Conservation (phyloP, 2,329 filamentous ascomycete genomes). For the Fusarium circinatum region DNA sequence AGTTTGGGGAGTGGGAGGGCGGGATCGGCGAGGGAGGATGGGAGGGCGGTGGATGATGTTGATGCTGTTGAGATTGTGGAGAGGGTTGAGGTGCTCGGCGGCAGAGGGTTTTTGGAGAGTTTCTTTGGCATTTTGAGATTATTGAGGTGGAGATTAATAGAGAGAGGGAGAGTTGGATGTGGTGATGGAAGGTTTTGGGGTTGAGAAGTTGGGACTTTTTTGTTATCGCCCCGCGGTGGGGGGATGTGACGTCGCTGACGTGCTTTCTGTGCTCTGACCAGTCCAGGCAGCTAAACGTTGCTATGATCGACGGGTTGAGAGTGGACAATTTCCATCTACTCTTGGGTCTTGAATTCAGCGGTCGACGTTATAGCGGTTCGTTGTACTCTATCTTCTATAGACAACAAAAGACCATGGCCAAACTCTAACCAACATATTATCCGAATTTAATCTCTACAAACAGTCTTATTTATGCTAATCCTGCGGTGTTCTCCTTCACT, state of each 20-base stretch:
- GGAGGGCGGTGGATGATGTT: slow-evolving; percentile 49
- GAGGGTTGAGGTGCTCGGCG: slow-evolving; percentile 34
- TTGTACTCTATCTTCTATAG: neutral
- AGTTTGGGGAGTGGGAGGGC: slow-evolving; percentile 78
- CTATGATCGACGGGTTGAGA: neutral
- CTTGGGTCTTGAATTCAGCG: neutral
- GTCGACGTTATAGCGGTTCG: neutral
- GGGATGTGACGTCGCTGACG: slow-evolving; percentile 10
- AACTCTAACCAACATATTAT: neutral
- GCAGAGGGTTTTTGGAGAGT: slow-evolving; percentile 44
- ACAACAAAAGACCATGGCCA: neutral
- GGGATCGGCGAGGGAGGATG: slow-evolving; percentile 60
- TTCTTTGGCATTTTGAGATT: slow-evolving; percentile 46
- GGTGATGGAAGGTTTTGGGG: slow-evolving; percentile 11
- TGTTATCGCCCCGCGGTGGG: slow-evolving; percentile 16
- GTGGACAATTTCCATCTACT: neutral
- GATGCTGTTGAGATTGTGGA: slow-evolving; percentile 43
- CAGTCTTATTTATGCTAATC: fast-evolving
- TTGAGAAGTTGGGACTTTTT: slow-evolving; percentile 25
- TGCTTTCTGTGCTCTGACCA: neutral
- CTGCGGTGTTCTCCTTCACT: neutral
- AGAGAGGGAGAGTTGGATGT: too few species aligned
- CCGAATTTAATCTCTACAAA: too few species aligned
- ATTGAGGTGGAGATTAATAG: fast-evolving
- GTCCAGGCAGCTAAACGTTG: neutral